Base-by-base conservation (phyloP, 2,329 filamentous ascomycete genomes). In the Fusarium sp. region DNA sequence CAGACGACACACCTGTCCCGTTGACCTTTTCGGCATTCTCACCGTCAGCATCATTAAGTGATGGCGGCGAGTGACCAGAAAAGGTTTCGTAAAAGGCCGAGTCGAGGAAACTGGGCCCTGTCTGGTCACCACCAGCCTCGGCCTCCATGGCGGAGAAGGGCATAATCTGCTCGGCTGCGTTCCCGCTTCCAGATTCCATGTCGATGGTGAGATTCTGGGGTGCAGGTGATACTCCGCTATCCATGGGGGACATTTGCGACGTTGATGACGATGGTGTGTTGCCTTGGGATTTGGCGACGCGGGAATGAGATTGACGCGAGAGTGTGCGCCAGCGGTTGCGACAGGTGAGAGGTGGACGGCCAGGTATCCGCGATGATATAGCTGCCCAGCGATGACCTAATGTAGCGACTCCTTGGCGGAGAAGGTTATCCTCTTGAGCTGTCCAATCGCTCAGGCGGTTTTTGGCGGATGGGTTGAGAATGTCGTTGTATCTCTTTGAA, bases 401-500 rank as follows among this genome's bases (percentile, higher is more conserved):
- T 1, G 69, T 49, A 3, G 66, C 67, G 44, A 79, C 78, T 3
- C 78, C 72, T 60, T 79, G 70, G 0, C 72, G 71, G 3, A 79
- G 38, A 17, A 78, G 67, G 6, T 65, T 69, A 16, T 79, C 78
- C 40, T 79, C 78, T 4, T 76, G 71, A 1, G 65, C 56, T 8
- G 77, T 79, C 78, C 78, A 79, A 22, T 78, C 75, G 22, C 70
- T 70, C 1, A 79, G 33, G 0, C 78, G 69, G 27, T 78, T 77
- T 40, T 74, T 74, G 36, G 77, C 78, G 20, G 69, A 74, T 2
- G 78, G 78, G 6, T 76, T 74, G 9, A 79, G 73, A 4, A 80
- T 79, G 8, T 80, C 78, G 40, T 77, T 77, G 46, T 79, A 80
- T 61, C 78, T 68, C 38, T 79, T 79, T 2, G 77, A 79, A 9